phyloP scores from a whole-genome alignment of 345 rosid genomes.

The Acer campestre region DNA sequence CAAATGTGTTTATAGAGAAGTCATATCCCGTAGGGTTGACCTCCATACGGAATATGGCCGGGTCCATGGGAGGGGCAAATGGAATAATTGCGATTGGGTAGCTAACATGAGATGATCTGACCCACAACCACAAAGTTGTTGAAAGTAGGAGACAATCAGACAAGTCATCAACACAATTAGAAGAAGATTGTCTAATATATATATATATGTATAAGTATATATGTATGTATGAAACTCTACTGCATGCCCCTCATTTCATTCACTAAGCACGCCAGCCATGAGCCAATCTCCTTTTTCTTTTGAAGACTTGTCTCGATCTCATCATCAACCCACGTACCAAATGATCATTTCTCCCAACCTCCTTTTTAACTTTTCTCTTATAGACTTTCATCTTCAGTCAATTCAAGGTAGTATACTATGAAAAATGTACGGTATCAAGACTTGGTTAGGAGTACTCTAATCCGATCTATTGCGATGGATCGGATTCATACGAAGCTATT shows the following conservation, averaged over 20 bases:
- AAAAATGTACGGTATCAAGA: too few relatives aligned
- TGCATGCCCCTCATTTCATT: constrained; percentile 20
- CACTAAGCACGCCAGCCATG: constrained; percentile 53
- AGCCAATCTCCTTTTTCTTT: constrained; percentile 29
- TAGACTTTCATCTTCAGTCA: neutral
- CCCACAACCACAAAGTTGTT: constrained; percentile 37
- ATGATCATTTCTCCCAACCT: constrained; percentile 49
- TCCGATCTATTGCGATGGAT: too few relatives aligned
- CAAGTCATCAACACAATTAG: constrained; percentile 35
- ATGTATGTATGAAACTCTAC: too few relatives aligned
- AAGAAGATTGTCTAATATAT: neutral
- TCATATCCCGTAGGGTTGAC: neutral
- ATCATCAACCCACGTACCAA: constrained; percentile 52
- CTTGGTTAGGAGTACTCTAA: too few relatives aligned
- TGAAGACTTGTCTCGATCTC: constrained; percentile 27
- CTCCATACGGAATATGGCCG: neutral
- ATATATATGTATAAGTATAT: too few relatives aligned
- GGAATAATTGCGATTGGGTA: neutral
- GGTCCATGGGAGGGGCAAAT: neutral
- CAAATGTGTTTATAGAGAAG: neutral
- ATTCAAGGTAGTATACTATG: neutral
- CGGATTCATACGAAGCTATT: too few relatives aligned
- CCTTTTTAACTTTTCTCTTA: constrained; percentile 2
- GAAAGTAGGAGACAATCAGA: constrained; percentile 35
- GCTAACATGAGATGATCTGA: constrained; percentile 26